Evolutionary conservation across 116 monocot species (phyloP), one percentile per base, ranked within the genome.

Genomic region (Thalassia testudinum): DNA sequence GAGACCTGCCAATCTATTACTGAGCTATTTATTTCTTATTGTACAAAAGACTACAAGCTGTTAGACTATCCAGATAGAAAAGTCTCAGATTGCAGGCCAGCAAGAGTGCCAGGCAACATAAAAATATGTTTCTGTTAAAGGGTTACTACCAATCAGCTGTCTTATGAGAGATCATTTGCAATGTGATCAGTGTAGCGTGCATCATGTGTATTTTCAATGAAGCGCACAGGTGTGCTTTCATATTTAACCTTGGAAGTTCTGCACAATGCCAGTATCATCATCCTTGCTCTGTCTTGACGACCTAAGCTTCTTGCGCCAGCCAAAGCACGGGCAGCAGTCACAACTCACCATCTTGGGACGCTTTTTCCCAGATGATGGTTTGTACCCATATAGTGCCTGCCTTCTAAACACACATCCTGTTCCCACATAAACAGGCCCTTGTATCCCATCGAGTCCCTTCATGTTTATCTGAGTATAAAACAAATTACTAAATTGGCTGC

Each of bases 401-500:
- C 95, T 62, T 40, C 95, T 52, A 42, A 95, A 95, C 24, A 95
- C 87, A 25, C 95, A 95, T 12, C 95, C 95, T 12, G 95, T 95
- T 17, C 95, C 95, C 37, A 95, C 95, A 54, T 95, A 95, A n/a
- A 81, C 85, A 18, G 95, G 95, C 2, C 95, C 95, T 70, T 95
- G 95, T 44, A 95, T 85, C 30, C 95, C 95, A 58, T 95, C 95
- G 7, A 95, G 42, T 15, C 95, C 95, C 60, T 95, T 95, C 95
- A 95, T 95, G 54, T 95, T 95, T 53, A 95, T 95, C 93, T 95
- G 73, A 54, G 58, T 16, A 42, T 34, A 67, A 8, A 55, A 21
- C 42, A 49, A 59, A 47, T 34, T 34, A 34, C 30, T 34, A 34
- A 5, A 34, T 34, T 10, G n/a, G n/a, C n/a, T 40, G 40, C 7